phyloP scores from a whole-genome alignment of 2,329 filamentous ascomycete genomes.

The Zalaria sp. region DNA sequence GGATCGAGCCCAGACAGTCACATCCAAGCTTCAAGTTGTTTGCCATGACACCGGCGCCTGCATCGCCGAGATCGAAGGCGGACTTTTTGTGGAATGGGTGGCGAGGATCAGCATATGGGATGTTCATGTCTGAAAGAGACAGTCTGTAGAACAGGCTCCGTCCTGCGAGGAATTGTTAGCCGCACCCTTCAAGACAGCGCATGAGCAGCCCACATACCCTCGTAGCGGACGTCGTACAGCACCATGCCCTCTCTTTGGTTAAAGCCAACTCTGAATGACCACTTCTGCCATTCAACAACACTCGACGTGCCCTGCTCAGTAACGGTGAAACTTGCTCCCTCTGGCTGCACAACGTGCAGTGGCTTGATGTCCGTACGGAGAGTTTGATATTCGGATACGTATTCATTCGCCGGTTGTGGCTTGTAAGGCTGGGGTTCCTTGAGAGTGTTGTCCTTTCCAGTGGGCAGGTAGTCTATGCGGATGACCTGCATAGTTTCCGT shows the following conservation, averaged over 20 bases:
- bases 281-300: slow-evolving; percentile 51
- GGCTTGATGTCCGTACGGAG: slow-evolving; percentile 50
- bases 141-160: slow-evolving; percentile 55
- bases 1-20: slow-evolving; percentile 56
- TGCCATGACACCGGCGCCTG: slow-evolving; percentile 49
- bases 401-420: slow-evolving; percentile 48
- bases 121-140: slow-evolving; percentile 53
- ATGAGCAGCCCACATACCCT: slow-evolving; percentile 6
- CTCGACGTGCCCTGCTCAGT: slow-evolving; percentile 38
- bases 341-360: slow-evolving; percentile 48
- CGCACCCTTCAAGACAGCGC: slow-evolving; percentile 1
- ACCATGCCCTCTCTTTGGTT: slow-evolving; percentile 53
- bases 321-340: slow-evolving; percentile 48
- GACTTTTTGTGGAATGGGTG: slow-evolving; percentile 56
- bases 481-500: slow-evolving; percentile 48
- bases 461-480: slow-evolving; percentile 56
- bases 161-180: slow-evolving; percentile 8
- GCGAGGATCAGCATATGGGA: slow-evolving; percentile 49
- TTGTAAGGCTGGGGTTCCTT: slow-evolving; percentile 43
- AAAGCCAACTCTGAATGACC: slow-evolving; percentile 47
- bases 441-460: slow-evolving; percentile 46
- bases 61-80: slow-evolving; percentile 57
- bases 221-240: slow-evolving; percentile 44
- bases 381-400: slow-evolving; percentile 48
- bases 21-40: slow-evolving; percentile 58